Evolutionary conservation across 2,329 filamentous ascomycete genomes (phyloP).

Genomic region (Pestalotiopsis sp.): DNA sequence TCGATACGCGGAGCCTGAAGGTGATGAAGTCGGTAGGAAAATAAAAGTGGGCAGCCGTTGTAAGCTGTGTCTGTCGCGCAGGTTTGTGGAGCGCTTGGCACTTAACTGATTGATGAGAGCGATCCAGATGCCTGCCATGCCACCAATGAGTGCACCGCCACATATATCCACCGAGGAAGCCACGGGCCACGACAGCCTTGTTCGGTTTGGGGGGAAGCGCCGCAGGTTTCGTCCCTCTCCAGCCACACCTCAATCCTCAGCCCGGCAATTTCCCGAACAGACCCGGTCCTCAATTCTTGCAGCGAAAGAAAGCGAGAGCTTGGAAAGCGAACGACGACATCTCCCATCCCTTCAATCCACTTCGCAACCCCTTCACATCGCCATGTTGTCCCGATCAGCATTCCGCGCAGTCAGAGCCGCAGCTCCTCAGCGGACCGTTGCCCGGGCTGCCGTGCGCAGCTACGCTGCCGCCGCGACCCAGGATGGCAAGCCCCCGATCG

Average conservation of each 20-base stretch:
- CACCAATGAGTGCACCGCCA: not conserved
- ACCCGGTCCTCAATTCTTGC: constrained; percentile 14
- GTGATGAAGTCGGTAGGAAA: not conserved
- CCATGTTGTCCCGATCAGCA: constrained; percentile 63
- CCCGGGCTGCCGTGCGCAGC: constrained; percentile 66
- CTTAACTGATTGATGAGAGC: not conserved
- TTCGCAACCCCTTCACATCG: constrained; percentile 26
- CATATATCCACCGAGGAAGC: not conserved
- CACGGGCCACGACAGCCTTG: not conserved
- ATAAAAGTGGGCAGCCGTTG: not conserved
- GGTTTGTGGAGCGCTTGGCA: not conserved
- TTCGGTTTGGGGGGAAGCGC: not conserved
- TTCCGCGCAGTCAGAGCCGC: constrained; percentile 58
- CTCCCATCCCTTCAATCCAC: constrained; percentile 22
- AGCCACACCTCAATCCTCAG: not conserved
- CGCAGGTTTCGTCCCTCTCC: not conserved
- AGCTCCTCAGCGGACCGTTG: constrained; percentile 60
- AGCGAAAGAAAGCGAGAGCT: constrained; percentile 11
- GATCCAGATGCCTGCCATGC: not conserved
- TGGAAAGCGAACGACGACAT: constrained; percentile 18
- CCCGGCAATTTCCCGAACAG: constrained; percentile 11
- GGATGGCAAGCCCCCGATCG: constrained; percentile 80
- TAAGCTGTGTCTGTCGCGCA: not conserved
- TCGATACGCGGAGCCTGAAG: not conserved
- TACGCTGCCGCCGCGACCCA: constrained; percentile 71